These are phyloP conservation scores for Xerocomus spinulosus DNA, from an alignment of 768 basidiomycete genomes.

Conservation along the genomic window DNA sequence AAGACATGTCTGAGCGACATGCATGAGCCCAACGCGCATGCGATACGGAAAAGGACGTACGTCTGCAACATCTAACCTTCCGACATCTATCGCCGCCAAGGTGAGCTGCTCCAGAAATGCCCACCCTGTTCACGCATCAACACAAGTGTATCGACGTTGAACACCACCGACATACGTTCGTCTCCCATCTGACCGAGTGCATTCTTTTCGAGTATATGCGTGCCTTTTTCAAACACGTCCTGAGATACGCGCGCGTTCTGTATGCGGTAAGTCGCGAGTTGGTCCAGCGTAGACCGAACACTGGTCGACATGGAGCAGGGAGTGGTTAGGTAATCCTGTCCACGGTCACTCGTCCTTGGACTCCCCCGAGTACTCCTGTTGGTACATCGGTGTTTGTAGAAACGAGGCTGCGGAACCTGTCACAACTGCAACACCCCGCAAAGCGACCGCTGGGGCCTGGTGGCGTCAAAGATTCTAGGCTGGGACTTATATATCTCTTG, in stretches of 20 bases:
- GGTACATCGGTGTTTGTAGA: too few species aligned
- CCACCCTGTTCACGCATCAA: constrained; percentile 57
- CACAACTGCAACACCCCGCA: too few species aligned
- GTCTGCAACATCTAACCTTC: constrained; percentile 67
- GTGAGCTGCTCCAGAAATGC: constrained; percentile 75
- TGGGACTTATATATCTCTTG: too few species aligned
- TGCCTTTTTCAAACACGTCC: constrained; percentile 54
- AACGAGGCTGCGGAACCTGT: too few species aligned
- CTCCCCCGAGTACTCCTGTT: too few species aligned
- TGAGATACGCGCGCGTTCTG: constrained; percentile 51
- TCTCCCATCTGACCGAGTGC: constrained; percentile 45
- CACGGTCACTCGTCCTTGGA: too few species aligned
- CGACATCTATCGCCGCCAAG: constrained; percentile 73
- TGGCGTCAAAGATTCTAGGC: too few species aligned
- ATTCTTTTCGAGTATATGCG: constrained; percentile 46
- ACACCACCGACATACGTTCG: constrained; percentile 55
- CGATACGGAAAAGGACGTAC: constrained; percentile 40
- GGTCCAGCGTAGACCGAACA: constrained; percentile 44
- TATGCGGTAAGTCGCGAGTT: constrained; percentile 50
- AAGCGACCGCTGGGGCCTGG: too few species aligned
- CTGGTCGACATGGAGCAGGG: constrained; percentile 37
- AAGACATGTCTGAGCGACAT: constrained; percentile 34
- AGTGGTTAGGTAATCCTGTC: background rate
- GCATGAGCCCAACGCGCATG: constrained; percentile 3
- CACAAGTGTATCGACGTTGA: background rate